phyloP scores from a whole-genome alignment of 2,329 filamentous ascomycete genomes.

The Neonectria faginata region DNA sequence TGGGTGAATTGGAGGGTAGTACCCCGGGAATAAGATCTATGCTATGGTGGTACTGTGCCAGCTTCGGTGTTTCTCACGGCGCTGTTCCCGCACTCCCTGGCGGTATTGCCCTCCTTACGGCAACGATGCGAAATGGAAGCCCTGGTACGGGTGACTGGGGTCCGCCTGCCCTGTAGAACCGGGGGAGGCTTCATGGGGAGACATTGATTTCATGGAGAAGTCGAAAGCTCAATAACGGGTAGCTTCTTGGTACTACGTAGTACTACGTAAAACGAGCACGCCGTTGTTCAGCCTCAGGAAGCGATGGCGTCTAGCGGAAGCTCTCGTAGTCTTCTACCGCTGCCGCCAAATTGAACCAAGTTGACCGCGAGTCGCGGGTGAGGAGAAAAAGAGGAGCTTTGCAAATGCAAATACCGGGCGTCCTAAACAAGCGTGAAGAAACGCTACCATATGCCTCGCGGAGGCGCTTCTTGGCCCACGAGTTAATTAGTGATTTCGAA shows the following conservation, averaged over 20 bases:
- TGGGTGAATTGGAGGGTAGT: background rate
- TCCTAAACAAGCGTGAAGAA: background rate
- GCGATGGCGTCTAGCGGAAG: slow-evolving; percentile 12
- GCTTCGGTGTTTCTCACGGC: slow-evolving; percentile 5
- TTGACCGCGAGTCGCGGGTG: slow-evolving; percentile 10
- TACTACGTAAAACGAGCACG: background rate
- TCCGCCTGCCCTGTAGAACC: slow-evolving; percentile 10
- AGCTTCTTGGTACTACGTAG: slow-evolving; percentile 6
- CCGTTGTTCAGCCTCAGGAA: slow-evolving; percentile 22
- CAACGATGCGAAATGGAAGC: background rate
- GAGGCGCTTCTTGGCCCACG: slow-evolving; percentile 30
- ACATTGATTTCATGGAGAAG: background rate
- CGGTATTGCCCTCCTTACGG: background rate
- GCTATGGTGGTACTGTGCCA: background rate
- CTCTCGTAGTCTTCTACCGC: slow-evolving; percentile 5
- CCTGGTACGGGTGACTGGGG: background rate
- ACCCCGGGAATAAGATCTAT: background rate
- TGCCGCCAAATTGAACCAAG: slow-evolving; percentile 5
- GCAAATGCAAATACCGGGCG: background rate
- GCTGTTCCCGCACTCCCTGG: background rate
- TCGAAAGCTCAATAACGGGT: background rate
- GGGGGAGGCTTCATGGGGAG: background rate
- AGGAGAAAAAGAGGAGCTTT: background rate
- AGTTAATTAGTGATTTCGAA: slow-evolving; percentile 31
- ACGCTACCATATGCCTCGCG: slow-evolving; percentile 16